phyloP scores from a whole-genome alignment of 192 early-diverging fungal genomes.

The Backusella macrospora region DNA sequence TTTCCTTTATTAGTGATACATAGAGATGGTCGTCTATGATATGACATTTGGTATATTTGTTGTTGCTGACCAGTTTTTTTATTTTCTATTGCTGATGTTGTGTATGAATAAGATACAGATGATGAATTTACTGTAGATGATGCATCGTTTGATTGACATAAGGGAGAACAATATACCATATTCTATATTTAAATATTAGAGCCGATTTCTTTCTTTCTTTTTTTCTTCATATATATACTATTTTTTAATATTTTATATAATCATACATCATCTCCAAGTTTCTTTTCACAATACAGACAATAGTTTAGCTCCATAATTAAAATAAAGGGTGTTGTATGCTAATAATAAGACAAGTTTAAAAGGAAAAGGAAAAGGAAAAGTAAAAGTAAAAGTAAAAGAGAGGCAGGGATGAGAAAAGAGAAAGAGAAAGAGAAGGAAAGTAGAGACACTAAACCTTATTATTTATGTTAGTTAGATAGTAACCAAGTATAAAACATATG shows the following conservation, averaged over 20 bases:
- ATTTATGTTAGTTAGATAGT: constrained; percentile 5
- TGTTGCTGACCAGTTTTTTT: neutral
- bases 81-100: neutral
- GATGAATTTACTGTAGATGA: neutral
- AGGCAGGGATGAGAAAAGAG: no score
- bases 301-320: constrained; percentile 11
- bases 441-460: neutral
- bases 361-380: neutral
- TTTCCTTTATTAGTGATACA: neutral
- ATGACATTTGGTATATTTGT: constrained; percentile 18
- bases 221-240: neutral
- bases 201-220: no score
- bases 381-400: neutral
- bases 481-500: neutral
- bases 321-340: neutral
- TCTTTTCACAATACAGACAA: constrained; percentile 20
- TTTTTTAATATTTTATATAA: neutral
- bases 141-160: constrained; percentile 22
- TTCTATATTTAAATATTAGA: neutral
- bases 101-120: constrained; percentile 2
- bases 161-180: constrained; percentile 7
- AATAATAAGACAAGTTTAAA: neutral
- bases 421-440: neutral
- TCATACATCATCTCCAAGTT: constrained; percentile 10
- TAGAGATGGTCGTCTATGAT: constrained; percentile 21